Conservation (phyloP, 2,329 filamentous ascomycete genomes). For the Cytospora chrysosperma region DNA sequence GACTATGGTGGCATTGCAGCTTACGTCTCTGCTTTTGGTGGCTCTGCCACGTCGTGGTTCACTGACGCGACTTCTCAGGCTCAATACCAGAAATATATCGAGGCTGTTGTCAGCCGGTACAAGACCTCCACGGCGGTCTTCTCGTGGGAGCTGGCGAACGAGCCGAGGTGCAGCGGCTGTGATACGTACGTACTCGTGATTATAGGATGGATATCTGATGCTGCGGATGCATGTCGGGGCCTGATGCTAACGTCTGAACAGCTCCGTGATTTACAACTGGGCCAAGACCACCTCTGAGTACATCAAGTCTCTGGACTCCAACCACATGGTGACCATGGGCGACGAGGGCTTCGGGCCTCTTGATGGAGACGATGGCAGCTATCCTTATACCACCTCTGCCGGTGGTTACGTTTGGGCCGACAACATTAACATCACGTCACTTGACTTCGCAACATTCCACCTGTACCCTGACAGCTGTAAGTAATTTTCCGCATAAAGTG, state of each 20-base stretch:
- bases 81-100: constrained; percentile 55
- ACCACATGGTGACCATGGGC: constrained; percentile 64
- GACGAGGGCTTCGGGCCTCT: constrained; percentile 52
- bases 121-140: constrained; percentile 47
- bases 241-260: background rate
- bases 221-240: too few relatives aligned
- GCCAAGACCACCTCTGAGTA: constrained; percentile 56
- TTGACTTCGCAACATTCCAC: constrained; percentile 55
- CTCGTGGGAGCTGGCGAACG: constrained; percentile 55
- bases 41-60: constrained; percentile 55
- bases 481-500: background rate
- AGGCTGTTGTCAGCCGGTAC: constrained; percentile 49
- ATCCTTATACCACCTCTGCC: constrained; percentile 51
- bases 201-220: background rate
- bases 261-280: constrained; percentile 57
- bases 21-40: constrained; percentile 59
- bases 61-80: constrained; percentile 50
- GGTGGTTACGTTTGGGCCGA: constrained; percentile 49
- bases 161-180: constrained; percentile 60
- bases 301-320: constrained; percentile 61
- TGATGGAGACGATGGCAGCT: constrained; percentile 45
- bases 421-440: constrained; percentile 50
- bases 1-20: constrained; percentile 66
- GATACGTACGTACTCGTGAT: constrained; percentile 32
- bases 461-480: constrained; percentile 41